phyloP scores from a whole-genome alignment of 179 eudicot genomes.

The Gypsophila paniculata region DNA sequence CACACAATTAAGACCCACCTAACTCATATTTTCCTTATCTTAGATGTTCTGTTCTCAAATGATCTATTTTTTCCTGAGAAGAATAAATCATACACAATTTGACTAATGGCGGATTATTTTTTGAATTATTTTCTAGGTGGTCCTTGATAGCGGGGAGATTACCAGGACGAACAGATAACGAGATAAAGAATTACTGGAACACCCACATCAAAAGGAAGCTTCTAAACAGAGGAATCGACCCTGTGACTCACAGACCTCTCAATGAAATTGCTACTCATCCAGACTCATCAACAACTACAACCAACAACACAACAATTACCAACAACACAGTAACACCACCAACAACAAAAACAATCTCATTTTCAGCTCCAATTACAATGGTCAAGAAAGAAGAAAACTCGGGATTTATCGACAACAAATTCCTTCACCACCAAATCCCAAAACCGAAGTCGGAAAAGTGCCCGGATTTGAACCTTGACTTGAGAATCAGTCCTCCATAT shows the following conservation, averaged over 20 bases:
- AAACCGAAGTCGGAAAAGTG: constrained; percentile 35
- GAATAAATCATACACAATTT: not conserved
- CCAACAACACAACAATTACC: constrained; percentile 36
- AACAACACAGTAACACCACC: constrained; percentile 20
- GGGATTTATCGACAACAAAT: constrained; percentile 18
- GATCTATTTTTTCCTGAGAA: not conserved
- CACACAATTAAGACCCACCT: constrained; percentile 4
- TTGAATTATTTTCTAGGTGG: constrained; percentile 9
- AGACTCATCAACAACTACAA: constrained; percentile 2
- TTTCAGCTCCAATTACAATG: constrained; percentile 21
- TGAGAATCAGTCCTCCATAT: constrained; percentile 20
- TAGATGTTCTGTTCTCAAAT: not conserved
- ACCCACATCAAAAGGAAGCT: constrained; percentile 19
- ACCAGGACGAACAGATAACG: constrained; percentile 21
- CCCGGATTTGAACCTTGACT: constrained; percentile 18
- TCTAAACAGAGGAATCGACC: constrained; percentile 17
- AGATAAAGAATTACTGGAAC: constrained; percentile 19
- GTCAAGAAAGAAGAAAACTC: constrained; percentile 33
- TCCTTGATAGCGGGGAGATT: constrained; percentile 17
- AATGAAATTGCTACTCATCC: constrained; percentile 7
- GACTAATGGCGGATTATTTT: not conserved
- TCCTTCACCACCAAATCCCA: not conserved
- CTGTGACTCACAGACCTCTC: constrained; percentile 8
- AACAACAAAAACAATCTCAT: constrained; percentile 32
- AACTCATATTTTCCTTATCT: not conserved